Evolutionary conservation across 768 basidiomycete species (phyloP).

Genomic region (Russula brevipes): DNA sequence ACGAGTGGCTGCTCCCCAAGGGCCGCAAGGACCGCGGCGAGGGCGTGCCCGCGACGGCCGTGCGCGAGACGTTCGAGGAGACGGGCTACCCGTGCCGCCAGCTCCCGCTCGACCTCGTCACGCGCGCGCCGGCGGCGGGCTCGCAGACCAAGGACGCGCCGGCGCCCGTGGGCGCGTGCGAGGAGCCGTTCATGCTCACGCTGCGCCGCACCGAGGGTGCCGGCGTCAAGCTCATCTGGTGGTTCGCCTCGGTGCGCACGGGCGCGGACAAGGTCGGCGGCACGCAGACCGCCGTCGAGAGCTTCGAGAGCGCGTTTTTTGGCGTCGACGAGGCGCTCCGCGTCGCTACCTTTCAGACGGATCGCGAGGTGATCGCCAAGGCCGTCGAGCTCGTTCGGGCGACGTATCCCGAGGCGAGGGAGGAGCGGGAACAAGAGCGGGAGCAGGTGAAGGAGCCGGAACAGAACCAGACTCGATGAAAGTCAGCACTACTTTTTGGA

Average conservation of each 20-base stretch:
- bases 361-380: slow-evolving; percentile 11
- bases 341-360: slow-evolving; percentile 11
- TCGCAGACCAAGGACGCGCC: slow-evolving; percentile 34
- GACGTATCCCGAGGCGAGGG: slow-evolving; percentile 13
- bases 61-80: slow-evolving; percentile 63
- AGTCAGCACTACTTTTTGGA: too few relatives aligned
- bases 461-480: too few relatives aligned
- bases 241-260: slow-evolving; percentile 41
- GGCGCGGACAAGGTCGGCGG: slow-evolving; percentile 29
- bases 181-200: slow-evolving; percentile 38
- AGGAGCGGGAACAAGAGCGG: not conserved
- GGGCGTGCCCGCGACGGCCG: slow-evolving; percentile 44
- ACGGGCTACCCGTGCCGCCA: slow-evolving; percentile 53
- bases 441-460: too few relatives aligned
- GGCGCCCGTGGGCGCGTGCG: slow-evolving; percentile 25
- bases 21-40: slow-evolving; percentile 59
- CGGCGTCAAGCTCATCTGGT: slow-evolving; percentile 47
- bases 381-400: slow-evolving; percentile 14
- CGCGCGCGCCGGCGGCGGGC: slow-evolving; percentile 49
- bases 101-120: slow-evolving; percentile 46
- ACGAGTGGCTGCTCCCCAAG: slow-evolving; percentile 49
- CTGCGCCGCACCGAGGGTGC: slow-evolving; percentile 27
- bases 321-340: slow-evolving; percentile 9
- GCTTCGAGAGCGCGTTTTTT: slow-evolving; percentile 15
- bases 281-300: slow-evolving; percentile 29